phyloP scores from a whole-genome alignment of 441 rosid species.

The Arabidopsis hybrid region DNA sequence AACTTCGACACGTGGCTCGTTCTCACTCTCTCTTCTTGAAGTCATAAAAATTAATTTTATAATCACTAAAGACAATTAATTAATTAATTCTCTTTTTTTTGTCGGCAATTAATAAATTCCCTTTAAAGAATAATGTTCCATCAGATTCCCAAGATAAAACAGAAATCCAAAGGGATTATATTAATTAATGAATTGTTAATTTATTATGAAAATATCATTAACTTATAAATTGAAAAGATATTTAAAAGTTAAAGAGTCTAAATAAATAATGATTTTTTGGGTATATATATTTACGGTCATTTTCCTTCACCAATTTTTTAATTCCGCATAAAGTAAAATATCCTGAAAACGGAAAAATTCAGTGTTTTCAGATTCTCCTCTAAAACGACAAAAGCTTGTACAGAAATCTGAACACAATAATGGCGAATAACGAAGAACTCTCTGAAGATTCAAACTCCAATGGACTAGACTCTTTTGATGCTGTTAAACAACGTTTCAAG shows the following conservation, averaged over 20 bases:
- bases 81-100: not conserved
- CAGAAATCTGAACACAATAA: conserved; percentile 36
- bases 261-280: not conserved
- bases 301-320: not conserved
- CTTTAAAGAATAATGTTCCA: conserved; percentile 1
- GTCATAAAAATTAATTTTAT: not conserved
- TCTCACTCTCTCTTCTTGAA: not conserved
- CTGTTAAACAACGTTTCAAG: conserved; percentile 57
- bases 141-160: not conserved
- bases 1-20: conserved; percentile 6
- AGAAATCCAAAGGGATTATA: not conserved
- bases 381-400: conserved; percentile 19
- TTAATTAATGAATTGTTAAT: not conserved
- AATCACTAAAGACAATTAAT: not conserved
- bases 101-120: not conserved
- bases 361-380: not conserved
- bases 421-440: conserved; percentile 58
- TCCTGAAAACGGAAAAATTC: not conserved
- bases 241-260: not conserved
- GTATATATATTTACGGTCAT: not conserved
- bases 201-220: not conserved
- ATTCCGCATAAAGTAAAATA: not conserved
- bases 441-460: conserved; percentile 52
- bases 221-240: not conserved
- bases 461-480: conserved; percentile 49